Conservation (phyloP, 805 yeast species). For the Phaffomyces thermotolerans region DNA sequence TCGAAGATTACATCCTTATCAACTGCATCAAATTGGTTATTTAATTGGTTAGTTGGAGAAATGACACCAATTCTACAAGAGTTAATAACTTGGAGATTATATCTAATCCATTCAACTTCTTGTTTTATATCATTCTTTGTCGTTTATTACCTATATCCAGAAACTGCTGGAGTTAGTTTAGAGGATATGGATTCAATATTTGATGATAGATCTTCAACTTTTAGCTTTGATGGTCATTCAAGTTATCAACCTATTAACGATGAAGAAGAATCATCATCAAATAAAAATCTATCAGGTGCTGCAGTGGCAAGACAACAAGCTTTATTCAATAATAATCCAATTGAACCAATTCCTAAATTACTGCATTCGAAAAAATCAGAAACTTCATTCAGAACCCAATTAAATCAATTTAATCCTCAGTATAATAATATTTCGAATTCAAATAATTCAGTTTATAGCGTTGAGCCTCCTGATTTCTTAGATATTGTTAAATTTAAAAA, state of each 20-base stretch:
- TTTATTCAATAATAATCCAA: constrained; percentile 10
- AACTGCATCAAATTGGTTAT: constrained; percentile 90
- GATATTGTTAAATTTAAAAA: constrained; percentile 29
- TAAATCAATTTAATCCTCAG: neutral
- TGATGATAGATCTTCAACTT: constrained; percentile 50
- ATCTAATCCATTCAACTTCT: constrained; percentile 72
- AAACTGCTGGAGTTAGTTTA: constrained; percentile 79
- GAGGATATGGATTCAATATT: constrained; percentile 92
- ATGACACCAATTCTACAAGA: constrained; percentile 84
- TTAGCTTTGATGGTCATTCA: constrained; percentile 12
- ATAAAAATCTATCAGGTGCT: constrained; percentile 30
- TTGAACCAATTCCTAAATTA: neutral
- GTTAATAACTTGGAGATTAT: constrained; percentile 68
- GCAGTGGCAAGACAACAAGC: constrained; percentile 37
- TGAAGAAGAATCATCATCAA: neutral
- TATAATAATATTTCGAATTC: constrained; percentile 3
- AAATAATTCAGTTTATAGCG: constrained; percentile 15
- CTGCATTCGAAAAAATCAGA: constrained; percentile 18
- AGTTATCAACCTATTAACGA: neutral
- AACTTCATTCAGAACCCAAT: constrained; percentile 13
- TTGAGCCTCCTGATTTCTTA: constrained; percentile 33
- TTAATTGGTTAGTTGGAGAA: constrained; percentile 88
- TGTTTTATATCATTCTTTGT: constrained; percentile 68
- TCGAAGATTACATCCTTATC: constrained; percentile 88
- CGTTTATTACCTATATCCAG: constrained; percentile 74